A percentile compares a stretch with the other conserved stretches of the same genome.
Conservation (phyloP, 345 rosid genomes). For the Isatis tinctoria region DNA sequence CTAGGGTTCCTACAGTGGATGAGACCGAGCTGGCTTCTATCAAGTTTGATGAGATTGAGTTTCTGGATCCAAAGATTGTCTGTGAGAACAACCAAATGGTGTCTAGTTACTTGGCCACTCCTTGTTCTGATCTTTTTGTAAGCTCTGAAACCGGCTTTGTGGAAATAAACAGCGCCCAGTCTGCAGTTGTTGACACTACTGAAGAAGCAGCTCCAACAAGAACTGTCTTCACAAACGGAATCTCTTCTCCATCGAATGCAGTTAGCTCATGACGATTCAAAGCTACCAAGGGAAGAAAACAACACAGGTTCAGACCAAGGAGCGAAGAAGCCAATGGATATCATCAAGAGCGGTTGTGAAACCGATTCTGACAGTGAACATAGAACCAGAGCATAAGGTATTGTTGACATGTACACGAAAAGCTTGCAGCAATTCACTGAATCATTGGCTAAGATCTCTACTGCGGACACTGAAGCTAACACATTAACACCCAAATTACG, state of each 20-base stretch:
- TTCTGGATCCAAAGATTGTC: slow-evolving; percentile 79
- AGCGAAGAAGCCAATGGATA: slow-evolving; percentile 28
- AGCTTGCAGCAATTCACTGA: slow-evolving; percentile 99
- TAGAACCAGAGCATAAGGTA: slow-evolving; percentile 77
- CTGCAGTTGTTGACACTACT: slow-evolving; percentile 36
- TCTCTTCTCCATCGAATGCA: slow-evolving; percentile 58
- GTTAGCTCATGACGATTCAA: slow-evolving; percentile 44
- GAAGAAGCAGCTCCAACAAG: slow-evolving; percentile 50
- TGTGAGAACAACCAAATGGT: slow-evolving; percentile 94
- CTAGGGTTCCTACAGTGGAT: slow-evolving; percentile 31
- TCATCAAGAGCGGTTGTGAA: slow-evolving; percentile 36
- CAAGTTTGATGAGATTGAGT: slow-evolving; percentile 74
- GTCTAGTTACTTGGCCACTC: slow-evolving; percentile 68
- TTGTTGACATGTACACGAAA: slow-evolving; percentile 94
- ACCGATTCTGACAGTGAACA: slow-evolving; percentile 47
- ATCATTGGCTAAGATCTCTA: slow-evolving; percentile 94
- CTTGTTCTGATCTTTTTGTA: slow-evolving; percentile 50
- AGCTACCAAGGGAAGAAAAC: slow-evolving; percentile 36
- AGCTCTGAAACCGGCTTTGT: slow-evolving; percentile 34
- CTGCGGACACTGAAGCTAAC: no score
- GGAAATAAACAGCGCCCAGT: slow-evolving; percentile 47
- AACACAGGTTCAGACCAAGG: slow-evolving; percentile 34
- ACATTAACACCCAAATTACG: no score
- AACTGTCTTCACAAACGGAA: slow-evolving; percentile 65
- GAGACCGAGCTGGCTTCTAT: slow-evolving; percentile 38